phyloP scores from a whole-genome alignment of 1,139 yeast species.

The Geotrichum klebahnii region DNA sequence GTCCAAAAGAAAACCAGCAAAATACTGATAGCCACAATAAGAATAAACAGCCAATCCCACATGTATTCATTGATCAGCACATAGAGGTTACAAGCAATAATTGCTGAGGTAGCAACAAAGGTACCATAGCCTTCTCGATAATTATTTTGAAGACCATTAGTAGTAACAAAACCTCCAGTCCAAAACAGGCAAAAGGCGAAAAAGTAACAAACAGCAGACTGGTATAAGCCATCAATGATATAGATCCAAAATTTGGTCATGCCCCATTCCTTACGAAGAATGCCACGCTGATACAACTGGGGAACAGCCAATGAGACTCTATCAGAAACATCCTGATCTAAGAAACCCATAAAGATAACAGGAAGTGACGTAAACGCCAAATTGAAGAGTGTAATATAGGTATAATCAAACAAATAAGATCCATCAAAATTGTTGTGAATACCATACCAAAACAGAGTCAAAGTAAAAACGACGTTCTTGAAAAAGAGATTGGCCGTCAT shows the following conservation, averaged over 20 bases:
- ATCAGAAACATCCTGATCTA: conserved; percentile 90
- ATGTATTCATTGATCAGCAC: conserved; percentile 77
- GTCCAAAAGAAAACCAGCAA: conserved; percentile 79
- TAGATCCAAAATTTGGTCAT: conserved; percentile 75
- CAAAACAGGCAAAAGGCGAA: conserved; percentile 74
- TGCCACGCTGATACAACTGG: conserved; percentile 81
- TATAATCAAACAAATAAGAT: conserved; percentile 83
- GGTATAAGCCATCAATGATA: conserved; percentile 83
- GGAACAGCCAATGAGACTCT: conserved; percentile 83
- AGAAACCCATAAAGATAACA: conserved; percentile 79
- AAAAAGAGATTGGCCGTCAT: conserved; percentile 93
- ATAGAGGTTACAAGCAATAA: conserved; percentile 73
- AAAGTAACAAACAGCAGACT: conserved; percentile 78
- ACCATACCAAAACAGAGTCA: conserved; percentile 92
- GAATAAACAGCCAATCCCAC: conserved; percentile 86
- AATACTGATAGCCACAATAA: conserved; percentile 61
- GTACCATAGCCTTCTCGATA: conserved; percentile 87
- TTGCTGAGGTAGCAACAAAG: conserved; percentile 72
- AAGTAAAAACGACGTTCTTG: conserved; percentile 83
- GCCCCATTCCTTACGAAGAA: conserved; percentile 76
- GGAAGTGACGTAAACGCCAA: conserved; percentile 94
- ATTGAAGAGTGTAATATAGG: conserved; percentile 87
- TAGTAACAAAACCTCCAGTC: conserved; percentile 53
- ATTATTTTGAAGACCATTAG: conserved; percentile 63
- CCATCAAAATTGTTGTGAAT: conserved; percentile 83